Percentiles rank a stretch among this genome's conserved stretches.
Conservation (phyloP, 2,329 filamentous ascomycete species). For the Canariomyces notabilis region DNA sequence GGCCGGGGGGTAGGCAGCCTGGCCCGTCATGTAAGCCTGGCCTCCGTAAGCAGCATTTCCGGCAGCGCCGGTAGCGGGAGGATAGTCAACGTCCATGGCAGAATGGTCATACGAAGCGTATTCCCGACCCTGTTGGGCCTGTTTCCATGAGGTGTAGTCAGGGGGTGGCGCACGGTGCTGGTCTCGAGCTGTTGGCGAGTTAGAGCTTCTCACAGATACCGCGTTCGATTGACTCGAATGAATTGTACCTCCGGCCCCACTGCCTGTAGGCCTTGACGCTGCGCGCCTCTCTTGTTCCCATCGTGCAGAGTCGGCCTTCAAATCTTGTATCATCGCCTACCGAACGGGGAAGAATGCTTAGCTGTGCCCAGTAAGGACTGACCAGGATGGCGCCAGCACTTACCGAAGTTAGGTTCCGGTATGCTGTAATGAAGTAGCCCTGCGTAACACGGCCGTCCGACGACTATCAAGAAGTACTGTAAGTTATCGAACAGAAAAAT, state of each 20-base stretch:
- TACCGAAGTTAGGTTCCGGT: conserved; percentile 73
- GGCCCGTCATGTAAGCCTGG: conserved; percentile 19
- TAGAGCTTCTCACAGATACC: conserved; percentile 50
- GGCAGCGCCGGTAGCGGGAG: conserved; percentile 13
- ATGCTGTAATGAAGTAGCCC: conserved; percentile 74
- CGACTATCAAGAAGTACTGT: no score
- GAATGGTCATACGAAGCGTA: conserved; percentile 16
- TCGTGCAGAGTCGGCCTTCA: conserved; percentile 57
- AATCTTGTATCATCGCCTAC: conserved; percentile 60
- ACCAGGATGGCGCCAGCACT: no score
- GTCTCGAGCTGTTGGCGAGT: conserved; percentile 46
- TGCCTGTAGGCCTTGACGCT: conserved; percentile 39
- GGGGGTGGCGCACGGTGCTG: conserved; percentile 33
- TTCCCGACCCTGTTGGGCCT: conserved; percentile 21
- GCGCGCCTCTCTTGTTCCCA: conserved; percentile 58
- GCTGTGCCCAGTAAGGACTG: no score
- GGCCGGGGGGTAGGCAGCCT: conserved; percentile 27
- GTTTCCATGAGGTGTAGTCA: conserved; percentile 27
- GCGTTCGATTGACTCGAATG: conserved; percentile 46
- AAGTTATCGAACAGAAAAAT: no score
- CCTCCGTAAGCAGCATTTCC: conserved; percentile 16
- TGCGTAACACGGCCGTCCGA: conserved; percentile 55
- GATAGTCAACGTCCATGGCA: conserved; percentile 26
- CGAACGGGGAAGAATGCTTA: no score
- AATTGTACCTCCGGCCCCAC: conserved; percentile 52